These are phyloP conservation scores for Flaveria linearis DNA, from an alignment of 129 eudicot species.

Conservation along the genomic window DNA sequence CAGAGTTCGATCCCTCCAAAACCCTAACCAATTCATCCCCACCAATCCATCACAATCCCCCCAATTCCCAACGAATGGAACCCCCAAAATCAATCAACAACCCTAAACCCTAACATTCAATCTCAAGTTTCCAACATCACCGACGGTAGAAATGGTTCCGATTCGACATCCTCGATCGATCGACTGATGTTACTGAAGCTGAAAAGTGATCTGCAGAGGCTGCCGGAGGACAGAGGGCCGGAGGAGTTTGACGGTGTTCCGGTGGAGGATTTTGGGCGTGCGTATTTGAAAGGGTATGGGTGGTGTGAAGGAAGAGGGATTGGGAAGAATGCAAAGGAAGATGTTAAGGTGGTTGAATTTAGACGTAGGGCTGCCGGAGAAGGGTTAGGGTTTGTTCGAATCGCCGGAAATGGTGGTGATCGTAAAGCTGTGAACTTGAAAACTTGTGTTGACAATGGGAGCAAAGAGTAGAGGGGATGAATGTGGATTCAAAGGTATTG, in stretches of 20 bases:
- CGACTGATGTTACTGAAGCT: constrained; percentile 48
- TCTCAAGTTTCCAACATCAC: background rate
- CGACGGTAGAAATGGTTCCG: too few species aligned
- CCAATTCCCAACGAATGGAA: constrained; percentile 56
- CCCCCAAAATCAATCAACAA: constrained; percentile 48
- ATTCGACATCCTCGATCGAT: constrained; percentile 28
- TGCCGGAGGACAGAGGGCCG: constrained; percentile 55
- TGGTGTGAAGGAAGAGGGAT: constrained; percentile 80
- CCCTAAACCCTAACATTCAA: constrained; percentile 27
- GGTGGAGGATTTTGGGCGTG: constrained; percentile 67
- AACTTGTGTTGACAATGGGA: background rate
- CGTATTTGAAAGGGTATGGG: constrained; percentile 68
- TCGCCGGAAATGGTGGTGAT: background rate
- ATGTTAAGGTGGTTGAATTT: constrained; percentile 64
- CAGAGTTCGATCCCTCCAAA: constrained; percentile 51
- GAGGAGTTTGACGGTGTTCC: constrained; percentile 56
- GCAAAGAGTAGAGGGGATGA: too few species aligned
- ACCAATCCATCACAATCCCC: constrained; percentile 44
- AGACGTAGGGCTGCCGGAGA: constrained; percentile 42
- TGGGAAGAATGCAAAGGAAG: constrained; percentile 66
- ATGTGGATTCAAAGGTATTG: too few species aligned
- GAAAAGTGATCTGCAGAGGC: constrained; percentile 54
- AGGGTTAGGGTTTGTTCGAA: constrained; percentile 68
- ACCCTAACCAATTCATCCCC: constrained; percentile 32
- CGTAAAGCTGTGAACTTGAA: background rate